Conservation (phyloP, 257 asterid genomes). For the Fraxinus anomala region DNA sequence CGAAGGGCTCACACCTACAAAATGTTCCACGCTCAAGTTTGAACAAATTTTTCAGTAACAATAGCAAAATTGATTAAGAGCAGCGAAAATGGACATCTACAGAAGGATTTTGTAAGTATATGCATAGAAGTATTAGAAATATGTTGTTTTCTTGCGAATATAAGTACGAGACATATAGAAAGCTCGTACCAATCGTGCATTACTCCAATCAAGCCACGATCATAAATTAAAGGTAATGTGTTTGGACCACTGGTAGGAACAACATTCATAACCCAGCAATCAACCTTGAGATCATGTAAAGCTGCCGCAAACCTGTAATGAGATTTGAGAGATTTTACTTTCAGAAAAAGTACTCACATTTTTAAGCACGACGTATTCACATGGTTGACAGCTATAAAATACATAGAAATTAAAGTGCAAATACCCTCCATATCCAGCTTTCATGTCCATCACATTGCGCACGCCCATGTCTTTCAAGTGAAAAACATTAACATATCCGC, state of each 20-base stretch:
- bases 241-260: conserved; percentile 57
- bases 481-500: conserved; percentile 52
- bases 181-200: conserved; percentile 68
- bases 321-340: not conserved
- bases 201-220: conserved; percentile 67
- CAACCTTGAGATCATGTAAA: conserved; percentile 44
- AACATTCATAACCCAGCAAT: conserved; percentile 75
- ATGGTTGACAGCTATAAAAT: not conserved
- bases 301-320: conserved; percentile 63
- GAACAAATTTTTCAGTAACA: not conserved
- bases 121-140: not conserved
- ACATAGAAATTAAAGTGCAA: not conserved
- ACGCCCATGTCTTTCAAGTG: conserved; percentile 34
- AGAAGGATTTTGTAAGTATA: not conserved
- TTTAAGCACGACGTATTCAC: not conserved
- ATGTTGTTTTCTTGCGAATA: not conserved
- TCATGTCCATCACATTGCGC: conserved; percentile 73
- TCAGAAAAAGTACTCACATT: no score
- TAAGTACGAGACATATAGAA: not conserved
- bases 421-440: conserved; percentile 75
- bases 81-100: not conserved
- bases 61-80: not conserved
- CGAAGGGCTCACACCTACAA: conserved; percentile 75
- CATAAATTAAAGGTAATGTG: conserved; percentile 61
- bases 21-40: not conserved